Evolutionary conservation across 2,329 filamentous ascomycete species (phyloP), one percentile per base, ranked within the genome.

Genomic region (Paecilomyces formosus): DNA sequence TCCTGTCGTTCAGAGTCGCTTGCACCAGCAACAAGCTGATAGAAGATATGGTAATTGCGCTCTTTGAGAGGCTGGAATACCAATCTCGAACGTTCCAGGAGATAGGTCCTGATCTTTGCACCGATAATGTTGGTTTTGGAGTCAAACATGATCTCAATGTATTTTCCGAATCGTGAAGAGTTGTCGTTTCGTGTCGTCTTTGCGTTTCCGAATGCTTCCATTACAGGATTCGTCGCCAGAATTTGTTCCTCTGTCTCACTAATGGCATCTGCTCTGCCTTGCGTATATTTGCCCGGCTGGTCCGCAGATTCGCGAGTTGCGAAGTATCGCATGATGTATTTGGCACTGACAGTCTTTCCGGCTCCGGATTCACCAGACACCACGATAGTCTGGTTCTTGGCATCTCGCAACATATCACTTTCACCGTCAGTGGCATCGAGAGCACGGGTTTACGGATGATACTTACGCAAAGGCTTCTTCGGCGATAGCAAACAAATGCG

Each of bases 101-200:
- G 81, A 71, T 99, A 99, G 58, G 92, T 97, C 67, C 94, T 85
- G 71, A 99, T 99, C 79, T 95, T 95, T 58, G 94, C 94, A 66
- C 94, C 94, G 70, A 97, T 97, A 68, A 99, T 99, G 73, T 95
- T 94, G 62, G 91, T 96, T 69, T 88, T 85, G 63, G 90, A 85
- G 78, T 97, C 92, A 75, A 99, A 99, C 91, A 97, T 93, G 73
- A 99, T 99, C 79, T 99, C 94, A 68, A 99, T 97, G 76, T 99
- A 99, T 82, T 99, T 99, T 74, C 94, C 94, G 76, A 99, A 99
- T 70, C 94, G 86, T 50, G 94, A 99, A 52, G 94, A 99, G 78
- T 99, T 99, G 78, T 99, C 94, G 79, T 99, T 99, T 74, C 94
- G 85, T 11, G 94, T 99, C n/a, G 94, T 99, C 80, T 99, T 99